Percentiles rank a stretch among this genome's conserved stretches.
Evolutionary conservation across 306 rosid species (phyloP).

Genomic region (Hippophae rhamnoides): DNA sequence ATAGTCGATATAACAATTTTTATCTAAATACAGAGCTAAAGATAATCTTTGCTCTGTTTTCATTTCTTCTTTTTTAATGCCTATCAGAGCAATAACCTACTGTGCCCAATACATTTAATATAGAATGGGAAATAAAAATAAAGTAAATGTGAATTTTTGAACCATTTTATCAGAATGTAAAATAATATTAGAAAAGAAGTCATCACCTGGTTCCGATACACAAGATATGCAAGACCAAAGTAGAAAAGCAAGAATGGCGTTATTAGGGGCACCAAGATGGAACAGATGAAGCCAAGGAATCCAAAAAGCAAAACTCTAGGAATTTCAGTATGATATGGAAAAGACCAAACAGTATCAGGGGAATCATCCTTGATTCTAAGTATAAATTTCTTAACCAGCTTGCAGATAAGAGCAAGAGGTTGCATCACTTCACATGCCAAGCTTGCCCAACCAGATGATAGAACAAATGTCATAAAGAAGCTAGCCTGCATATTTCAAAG

Average conservation of each 20-base stretch:
- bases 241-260: conserved; percentile 73
- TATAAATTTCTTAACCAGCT: conserved; percentile 35
- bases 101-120: no score
- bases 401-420: conserved; percentile 51
- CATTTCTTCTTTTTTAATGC: no score
- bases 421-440: conserved; percentile 79
- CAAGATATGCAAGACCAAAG: conserved; percentile 74
- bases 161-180: not conserved
- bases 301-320: conserved; percentile 80
- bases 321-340: conserved; percentile 89
- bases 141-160: not conserved
- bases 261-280: conserved; percentile 80
- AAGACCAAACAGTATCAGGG: conserved; percentile 24
- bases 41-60: no score
- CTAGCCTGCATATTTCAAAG: conserved; percentile 43
- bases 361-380: conserved; percentile 43
- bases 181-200: conserved; percentile 4
- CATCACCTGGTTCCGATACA: conserved; percentile 81
- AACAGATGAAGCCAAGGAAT: conserved; percentile 76
- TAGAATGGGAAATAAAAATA: no score
- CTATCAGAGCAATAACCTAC: no score
- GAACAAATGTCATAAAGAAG: conserved; percentile 78
- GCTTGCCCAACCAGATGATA: conserved; percentile 97
- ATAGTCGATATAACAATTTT: no score
- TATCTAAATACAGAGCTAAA: no score